These are phyloP conservation scores for Alternaria sp. DNA, from an alignment of 2,329 filamentous ascomycete genomes.

Conservation along the genomic window DNA sequence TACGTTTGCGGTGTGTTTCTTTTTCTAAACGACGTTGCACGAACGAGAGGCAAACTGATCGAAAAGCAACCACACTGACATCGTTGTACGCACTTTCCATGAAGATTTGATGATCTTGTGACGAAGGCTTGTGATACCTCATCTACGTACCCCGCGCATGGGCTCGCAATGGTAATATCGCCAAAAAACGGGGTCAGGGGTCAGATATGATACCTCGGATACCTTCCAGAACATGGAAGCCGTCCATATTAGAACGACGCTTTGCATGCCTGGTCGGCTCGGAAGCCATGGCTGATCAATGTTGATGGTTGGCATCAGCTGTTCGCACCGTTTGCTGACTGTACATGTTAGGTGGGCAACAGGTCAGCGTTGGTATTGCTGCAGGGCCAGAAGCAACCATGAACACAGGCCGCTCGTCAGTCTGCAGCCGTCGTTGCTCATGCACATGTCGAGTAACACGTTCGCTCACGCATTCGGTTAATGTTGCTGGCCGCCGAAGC, in stretches of 20 bases:
- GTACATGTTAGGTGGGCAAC: slow-evolving; percentile 13
- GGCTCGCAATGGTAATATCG: slow-evolving; percentile 39
- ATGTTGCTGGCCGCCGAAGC: slow-evolving; percentile 39
- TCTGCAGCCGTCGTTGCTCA: slow-evolving; percentile 38
- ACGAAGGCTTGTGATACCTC: slow-evolving; percentile 36
- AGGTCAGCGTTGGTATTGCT: slow-evolving; percentile 31
- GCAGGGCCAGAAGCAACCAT: slow-evolving; percentile 30
- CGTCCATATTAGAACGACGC: slow-evolving; percentile 23
- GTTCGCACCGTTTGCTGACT: slow-evolving; percentile 9
- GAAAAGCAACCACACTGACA: slow-evolving; percentile 8
- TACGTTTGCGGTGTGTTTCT: slow-evolving; percentile 4
- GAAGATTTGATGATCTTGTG: slow-evolving; percentile 32
- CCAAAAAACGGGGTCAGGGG: slow-evolving; percentile 36
- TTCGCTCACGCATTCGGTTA: slow-evolving; percentile 32
- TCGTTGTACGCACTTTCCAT: slow-evolving; percentile 11
- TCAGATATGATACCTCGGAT: slow-evolving; percentile 31
- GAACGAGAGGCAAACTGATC: slow-evolving; percentile 19
- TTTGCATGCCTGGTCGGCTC: neutral
- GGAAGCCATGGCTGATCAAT: slow-evolving; percentile 6
- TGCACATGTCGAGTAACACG: slow-evolving; percentile 40
- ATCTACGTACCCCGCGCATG: slow-evolving; percentile 49
- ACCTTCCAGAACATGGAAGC: slow-evolving; percentile 34
- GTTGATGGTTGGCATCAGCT: slow-evolving; percentile 7
- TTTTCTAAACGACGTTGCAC: slow-evolving; percentile 16
- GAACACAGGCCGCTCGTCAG: slow-evolving; percentile 27